These are phyloP conservation scores for Saksenaea oblongispora DNA, from an alignment of 371 early-diverging fungal species.

Conservation along the genomic window DNA sequence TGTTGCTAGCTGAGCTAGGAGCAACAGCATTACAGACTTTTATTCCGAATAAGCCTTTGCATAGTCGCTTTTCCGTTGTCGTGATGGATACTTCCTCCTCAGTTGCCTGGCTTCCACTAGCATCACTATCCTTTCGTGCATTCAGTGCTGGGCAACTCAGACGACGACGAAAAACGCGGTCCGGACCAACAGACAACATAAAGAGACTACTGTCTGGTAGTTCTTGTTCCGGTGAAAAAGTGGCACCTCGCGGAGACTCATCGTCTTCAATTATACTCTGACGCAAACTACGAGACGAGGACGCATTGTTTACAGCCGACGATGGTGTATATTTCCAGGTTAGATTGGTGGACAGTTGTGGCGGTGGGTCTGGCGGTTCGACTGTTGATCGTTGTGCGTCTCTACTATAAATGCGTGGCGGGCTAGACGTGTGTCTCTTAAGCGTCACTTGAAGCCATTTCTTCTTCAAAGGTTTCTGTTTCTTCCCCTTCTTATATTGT, in stretches of 20 bases:
- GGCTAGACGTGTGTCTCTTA: background rate
- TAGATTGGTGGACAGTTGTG: background rate
- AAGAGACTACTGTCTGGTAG: background rate
- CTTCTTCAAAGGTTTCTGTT: background rate
- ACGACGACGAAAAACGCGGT: slow-evolving; percentile 9
- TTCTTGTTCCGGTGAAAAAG: background rate
- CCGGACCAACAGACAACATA: background rate
- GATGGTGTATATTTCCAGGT: background rate
- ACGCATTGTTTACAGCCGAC: background rate
- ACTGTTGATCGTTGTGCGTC: background rate
- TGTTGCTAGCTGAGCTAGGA: background rate
- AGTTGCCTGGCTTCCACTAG: background rate
- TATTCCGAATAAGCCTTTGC: background rate
- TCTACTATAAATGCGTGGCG: background rate
- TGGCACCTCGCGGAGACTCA: background rate
- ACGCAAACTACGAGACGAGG: background rate
- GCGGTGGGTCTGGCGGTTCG: slow-evolving; percentile 16
- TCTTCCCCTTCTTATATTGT: background rate
- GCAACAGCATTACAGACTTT: background rate
- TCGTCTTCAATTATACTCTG: background rate
- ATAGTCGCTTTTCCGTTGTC: background rate
- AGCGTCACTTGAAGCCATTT: background rate
- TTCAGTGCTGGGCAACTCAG: slow-evolving; percentile 9
- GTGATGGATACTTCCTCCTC: background rate
- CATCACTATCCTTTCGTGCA: background rate